phyloP scores from a whole-genome alignment of 139 green algal species.

The Auxenochlorella pyrenoidosa region DNA sequence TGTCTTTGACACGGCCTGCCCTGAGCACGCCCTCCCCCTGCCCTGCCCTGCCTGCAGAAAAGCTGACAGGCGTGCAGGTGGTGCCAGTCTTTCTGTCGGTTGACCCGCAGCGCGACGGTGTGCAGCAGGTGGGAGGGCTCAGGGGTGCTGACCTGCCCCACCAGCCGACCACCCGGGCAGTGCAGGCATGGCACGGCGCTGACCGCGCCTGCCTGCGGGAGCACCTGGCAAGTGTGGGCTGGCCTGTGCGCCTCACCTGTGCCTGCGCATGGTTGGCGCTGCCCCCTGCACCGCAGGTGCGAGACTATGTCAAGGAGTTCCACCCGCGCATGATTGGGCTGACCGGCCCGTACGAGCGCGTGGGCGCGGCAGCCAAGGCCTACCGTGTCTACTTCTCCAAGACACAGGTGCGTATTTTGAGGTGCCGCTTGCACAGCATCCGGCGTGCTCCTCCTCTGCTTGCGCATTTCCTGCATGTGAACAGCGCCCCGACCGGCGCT shows the following conservation, averaged over 20 bases:
- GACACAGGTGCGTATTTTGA: conserved; percentile 38
- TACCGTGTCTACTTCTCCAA: conserved; percentile 96
- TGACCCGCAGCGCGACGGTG: conserved; percentile 92
- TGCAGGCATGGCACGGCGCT: no score
- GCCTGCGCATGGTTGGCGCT: no score
- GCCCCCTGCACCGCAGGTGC: conserved; percentile 47
- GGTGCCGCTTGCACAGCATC: no score
- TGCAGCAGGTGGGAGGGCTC: conserved; percentile 39
- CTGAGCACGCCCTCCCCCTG: neutral
- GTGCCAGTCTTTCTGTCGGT: conserved; percentile 96
- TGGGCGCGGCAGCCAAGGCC: conserved; percentile 30
- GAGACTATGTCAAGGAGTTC: conserved; percentile 93
- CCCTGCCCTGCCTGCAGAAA: conserved; percentile 35
- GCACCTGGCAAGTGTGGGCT: no score
- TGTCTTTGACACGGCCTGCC: neutral
- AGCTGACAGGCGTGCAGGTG: conserved; percentile 55
- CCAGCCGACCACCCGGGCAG: no score
- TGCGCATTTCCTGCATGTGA: no score
- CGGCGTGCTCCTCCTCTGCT: neutral
- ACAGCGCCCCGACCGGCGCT: no score
- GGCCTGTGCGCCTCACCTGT: neutral
- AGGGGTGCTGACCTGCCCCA: neutral
- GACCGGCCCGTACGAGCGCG: conserved; percentile 79
- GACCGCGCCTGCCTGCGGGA: no score
- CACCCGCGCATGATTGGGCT: conserved; percentile 95